Evolutionary conservation across 2,329 filamentous ascomycete genomes (phyloP).

Genomic region (Xylaria sp.): DNA sequence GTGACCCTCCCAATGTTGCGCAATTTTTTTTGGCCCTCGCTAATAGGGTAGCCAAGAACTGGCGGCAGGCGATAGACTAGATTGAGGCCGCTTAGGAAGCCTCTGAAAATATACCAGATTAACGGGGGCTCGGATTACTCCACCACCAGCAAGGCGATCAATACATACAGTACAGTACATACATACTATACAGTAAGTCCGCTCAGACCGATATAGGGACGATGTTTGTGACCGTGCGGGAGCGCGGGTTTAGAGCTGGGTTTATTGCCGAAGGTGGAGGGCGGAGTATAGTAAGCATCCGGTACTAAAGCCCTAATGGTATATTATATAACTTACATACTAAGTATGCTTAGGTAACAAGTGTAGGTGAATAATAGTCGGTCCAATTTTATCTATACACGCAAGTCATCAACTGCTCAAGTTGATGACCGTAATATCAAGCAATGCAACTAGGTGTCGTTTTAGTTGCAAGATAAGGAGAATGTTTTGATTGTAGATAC

Average conservation of each 20-base stretch:
- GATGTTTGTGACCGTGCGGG: neutral
- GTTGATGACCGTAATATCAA: neutral
- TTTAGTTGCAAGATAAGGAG: neutral
- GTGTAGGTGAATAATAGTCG: neutral
- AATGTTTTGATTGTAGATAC: neutral
- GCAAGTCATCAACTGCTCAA: neutral
- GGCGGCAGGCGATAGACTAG: neutral
- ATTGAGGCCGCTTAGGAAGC: neutral
- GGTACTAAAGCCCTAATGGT: neutral
- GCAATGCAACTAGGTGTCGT: neutral
- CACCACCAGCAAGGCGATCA: neutral
- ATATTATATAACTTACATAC: too few relatives aligned
- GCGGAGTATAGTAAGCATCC: slow-evolving; percentile 12
- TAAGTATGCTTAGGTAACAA: neutral
- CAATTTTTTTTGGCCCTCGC: slow-evolving; percentile 25
- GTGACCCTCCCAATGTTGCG: slow-evolving; percentile 17
- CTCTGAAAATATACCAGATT: neutral
- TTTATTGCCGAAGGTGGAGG: neutral
- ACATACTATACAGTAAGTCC: neutral
- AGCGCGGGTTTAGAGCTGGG: neutral
- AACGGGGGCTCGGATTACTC: neutral
- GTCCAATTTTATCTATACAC: neutral
- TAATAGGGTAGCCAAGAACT: slow-evolving; percentile 4
- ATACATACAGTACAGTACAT: too few relatives aligned
- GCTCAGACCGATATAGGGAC: neutral